Conservation (phyloP, 2,329 filamentous ascomycete genomes). For the Fusarium chuoi region DNA sequence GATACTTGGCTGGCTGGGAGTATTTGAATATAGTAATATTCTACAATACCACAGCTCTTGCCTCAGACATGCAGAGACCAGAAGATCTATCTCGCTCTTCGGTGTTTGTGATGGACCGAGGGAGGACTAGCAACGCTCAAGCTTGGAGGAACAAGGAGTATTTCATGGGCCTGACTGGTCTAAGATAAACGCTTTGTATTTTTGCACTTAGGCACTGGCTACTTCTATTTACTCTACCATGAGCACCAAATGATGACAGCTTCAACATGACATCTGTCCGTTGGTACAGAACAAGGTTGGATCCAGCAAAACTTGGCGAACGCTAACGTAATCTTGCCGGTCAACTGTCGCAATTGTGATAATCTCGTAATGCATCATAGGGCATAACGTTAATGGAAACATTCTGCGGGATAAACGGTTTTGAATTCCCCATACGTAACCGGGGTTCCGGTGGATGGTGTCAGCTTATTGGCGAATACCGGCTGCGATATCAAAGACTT, state of each 20-base stretch:
- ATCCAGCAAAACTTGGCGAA: neutral
- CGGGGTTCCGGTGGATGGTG: neutral
- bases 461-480: neutral
- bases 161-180: neutral
- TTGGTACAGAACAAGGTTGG: neutral
- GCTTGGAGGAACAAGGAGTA: neutral
- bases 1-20: neutral
- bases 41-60: neutral
- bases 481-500: neutral
- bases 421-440: neutral
- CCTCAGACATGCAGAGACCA: neutral
- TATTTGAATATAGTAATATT: neutral
- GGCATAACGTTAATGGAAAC: too few relatives aligned
- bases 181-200: neutral
- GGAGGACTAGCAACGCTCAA: neutral
- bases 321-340: too few relatives aligned
- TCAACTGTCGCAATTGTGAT: neutral
- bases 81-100: neutral
- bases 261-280: neutral
- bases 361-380: neutral
- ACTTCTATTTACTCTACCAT: neutral
- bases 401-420: too few relatives aligned
- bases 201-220: neutral
- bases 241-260: neutral
- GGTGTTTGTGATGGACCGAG: neutral